Percentiles rank a stretch among this genome's conserved stretches.
Evolutionary conservation across 2,329 filamentous ascomycete genomes (phyloP).

Genomic region (Paraconiothyrium sp.): DNA sequence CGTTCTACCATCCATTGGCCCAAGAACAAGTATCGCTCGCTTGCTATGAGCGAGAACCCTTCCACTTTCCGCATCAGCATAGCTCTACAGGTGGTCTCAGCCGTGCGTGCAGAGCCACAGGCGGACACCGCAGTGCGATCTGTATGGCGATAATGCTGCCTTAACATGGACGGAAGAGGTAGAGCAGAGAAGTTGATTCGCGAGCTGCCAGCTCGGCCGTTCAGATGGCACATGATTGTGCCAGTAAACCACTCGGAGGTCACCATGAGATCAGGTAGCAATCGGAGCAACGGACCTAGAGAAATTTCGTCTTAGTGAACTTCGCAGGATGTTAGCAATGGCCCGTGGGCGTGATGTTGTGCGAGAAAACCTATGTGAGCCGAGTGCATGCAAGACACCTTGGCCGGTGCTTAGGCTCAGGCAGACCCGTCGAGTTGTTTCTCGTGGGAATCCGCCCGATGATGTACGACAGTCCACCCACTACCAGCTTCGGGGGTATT

Average conservation of each 20-base stretch:
- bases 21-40: conserved; percentile 1
- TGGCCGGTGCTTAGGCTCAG: background rate
- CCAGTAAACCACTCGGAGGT: background rate
- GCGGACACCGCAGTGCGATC: background rate
- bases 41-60: background rate
- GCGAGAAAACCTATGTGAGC: background rate
- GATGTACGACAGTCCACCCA: background rate
- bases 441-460: background rate
- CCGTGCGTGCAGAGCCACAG: conserved; percentile 3
- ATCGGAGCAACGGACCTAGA: background rate
- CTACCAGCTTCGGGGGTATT: background rate
- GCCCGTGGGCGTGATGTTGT: background rate
- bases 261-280: background rate
- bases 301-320: background rate
- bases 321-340: background rate
- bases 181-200: background rate
- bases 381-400: background rate
- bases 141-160: conserved; percentile 4
- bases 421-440: background rate
- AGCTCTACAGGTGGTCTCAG: background rate
- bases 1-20: background rate
- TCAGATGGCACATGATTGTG: background rate
- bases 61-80: background rate
- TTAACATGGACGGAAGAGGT: background rate
- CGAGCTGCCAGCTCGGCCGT: conserved; percentile 2